phyloP scores from a whole-genome alignment of 768 basidiomycete species.

The Tulasnella sp. region DNA sequence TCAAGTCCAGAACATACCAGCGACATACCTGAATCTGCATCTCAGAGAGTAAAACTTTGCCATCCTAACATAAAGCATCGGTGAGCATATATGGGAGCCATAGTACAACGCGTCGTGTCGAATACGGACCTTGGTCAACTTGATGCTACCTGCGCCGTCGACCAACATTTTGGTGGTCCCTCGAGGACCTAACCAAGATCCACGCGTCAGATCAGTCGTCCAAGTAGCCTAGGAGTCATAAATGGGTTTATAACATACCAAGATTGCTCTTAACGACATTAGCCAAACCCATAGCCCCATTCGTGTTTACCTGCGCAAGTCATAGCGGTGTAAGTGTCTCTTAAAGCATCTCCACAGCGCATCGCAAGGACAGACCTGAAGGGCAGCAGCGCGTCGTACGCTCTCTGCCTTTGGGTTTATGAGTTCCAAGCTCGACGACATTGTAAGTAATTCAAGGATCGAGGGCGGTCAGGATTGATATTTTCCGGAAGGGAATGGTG shows the following conservation, averaged over 20 bases:
- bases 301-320: conserved; percentile 65
- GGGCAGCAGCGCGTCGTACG: conserved; percentile 76
- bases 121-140: conserved; percentile 78
- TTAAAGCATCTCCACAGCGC: neutral
- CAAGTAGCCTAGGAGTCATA: neutral
- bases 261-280: conserved; percentile 95
- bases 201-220: neutral
- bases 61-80: conserved; percentile 45
- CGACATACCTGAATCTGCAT: conserved; percentile 74
- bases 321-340: neutral
- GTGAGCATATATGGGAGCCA: neutral
- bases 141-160: conserved; percentile 95
- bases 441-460: neutral
- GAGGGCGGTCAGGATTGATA: too few species aligned
- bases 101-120: neutral
- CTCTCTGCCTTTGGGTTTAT: conserved; percentile 97
- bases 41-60: conserved; percentile 94
- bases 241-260: conserved; percentile 39
- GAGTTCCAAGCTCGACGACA: conserved; percentile 50
- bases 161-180: conserved; percentile 99
- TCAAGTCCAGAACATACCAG: neutral
- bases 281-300: conserved; percentile 93
- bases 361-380: conserved; percentile 54
- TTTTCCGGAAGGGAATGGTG: too few species aligned
- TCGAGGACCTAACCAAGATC: conserved; percentile 58